Base-by-base conservation (phyloP, 1,284 basidiomycete species). In the Pseudozyma tsukubaensis region DNA sequence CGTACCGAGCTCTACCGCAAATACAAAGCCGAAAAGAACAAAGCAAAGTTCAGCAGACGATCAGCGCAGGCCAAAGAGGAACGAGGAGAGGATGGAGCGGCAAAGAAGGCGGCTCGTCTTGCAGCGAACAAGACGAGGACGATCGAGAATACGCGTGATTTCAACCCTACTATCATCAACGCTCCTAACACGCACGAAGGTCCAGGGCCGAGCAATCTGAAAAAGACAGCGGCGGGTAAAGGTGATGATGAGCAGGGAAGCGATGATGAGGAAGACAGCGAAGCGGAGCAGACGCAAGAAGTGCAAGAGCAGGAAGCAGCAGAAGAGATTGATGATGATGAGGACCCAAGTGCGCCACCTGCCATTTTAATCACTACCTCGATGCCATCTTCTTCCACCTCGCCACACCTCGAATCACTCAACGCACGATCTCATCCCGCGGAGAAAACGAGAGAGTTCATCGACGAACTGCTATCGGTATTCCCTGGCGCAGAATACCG, bases 401-500 rank as follows among this genome's bases (percentile, higher is more conserved):
- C 80, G 18, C 80, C 81, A 37, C 79, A 72, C 53, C 72, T 75
- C 29, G 65, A 59, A 13, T 81, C 65, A 35, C 72, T 32, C 87
- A 89, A 44, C 91, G 91, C 85, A 90, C 92, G 83, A 86, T 88
- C 50, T 87, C 89, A 73, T 63, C 82, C 74, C 24, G 79, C 32
- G 85, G 78, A 79, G 53, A 67, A 55, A 19, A 74, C 79, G 69
- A 51, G 89, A 90, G 14, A 88, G 85, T 43, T 84, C 88, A 13
- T 91, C 92, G 37, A 94, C 72, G 96, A 99, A 85, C 86, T 99
- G 11, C 91, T 93, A 34, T 92, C 91, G 7, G 88, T 99, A 40
- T 94, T 99, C 80, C 96, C 97, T 32, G 97, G 97, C 6, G 93
- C 94, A 1, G 94, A 99, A 83, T 94, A 97, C 82, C 91, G 95